Evolutionary conservation across 163 green algal genomes (phyloP).

Genomic region (Scenedesmus sp.): DNA sequence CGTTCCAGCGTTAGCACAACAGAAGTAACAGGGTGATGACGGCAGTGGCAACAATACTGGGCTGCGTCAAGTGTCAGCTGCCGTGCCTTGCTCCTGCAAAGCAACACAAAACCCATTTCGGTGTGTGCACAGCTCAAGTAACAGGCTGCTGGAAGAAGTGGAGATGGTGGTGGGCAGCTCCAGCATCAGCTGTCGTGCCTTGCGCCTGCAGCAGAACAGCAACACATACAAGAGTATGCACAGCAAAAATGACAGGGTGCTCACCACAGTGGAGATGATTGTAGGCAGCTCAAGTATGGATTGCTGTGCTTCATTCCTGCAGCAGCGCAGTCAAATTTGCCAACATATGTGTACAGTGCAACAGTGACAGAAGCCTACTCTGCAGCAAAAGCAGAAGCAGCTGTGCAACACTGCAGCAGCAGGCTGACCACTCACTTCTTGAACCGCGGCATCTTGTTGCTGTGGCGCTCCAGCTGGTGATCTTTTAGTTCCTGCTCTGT

Average conservation of each 20-base stretch:
- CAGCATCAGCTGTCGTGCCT: not conserved
- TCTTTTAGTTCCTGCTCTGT: constrained; percentile 66
- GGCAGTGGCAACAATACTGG: not conserved
- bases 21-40: not conserved
- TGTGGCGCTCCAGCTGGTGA: constrained; percentile 63
- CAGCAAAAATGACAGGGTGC: not conserved
- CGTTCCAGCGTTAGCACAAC: not conserved
- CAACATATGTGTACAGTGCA: no score
- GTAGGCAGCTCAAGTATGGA: not conserved
- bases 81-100: not conserved
- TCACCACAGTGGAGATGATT: not conserved
- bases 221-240: not conserved
- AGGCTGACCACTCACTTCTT: constrained; percentile 8
- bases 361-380: not conserved
- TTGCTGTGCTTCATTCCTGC: not conserved
- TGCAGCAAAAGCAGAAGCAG: not conserved
- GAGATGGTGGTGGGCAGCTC: constrained; percentile 4
- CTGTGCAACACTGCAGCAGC: not conserved
- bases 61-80: not conserved
- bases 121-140: not conserved
- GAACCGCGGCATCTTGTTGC: constrained; percentile 67
- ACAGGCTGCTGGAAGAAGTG: not conserved
- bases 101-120: not conserved
- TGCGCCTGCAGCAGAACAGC: not conserved
- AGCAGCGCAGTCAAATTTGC: not conserved